phyloP scores from a whole-genome alignment of 2,329 filamentous ascomycete genomes.

The Cladophialophora yegresii region DNA sequence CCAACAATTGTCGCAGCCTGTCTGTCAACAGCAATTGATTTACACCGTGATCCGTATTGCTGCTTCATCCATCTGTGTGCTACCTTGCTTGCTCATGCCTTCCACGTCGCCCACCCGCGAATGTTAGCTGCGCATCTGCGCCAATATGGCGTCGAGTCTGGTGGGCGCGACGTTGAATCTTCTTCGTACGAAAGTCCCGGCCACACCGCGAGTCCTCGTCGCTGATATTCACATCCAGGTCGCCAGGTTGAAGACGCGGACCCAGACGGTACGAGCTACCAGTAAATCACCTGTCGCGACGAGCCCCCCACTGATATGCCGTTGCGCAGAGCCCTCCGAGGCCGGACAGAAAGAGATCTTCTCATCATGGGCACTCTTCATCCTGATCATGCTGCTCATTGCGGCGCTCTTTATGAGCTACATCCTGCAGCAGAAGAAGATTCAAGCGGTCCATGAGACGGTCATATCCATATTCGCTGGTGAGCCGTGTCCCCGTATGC shows the following conservation, averaged over 20 bases:
- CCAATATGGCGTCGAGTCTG: constrained; percentile 32
- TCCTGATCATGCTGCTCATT: constrained; percentile 91
- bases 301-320: constrained; percentile 8
- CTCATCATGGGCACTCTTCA: constrained; percentile 96
- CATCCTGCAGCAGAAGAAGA: constrained; percentile 91
- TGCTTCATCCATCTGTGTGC: not conserved
- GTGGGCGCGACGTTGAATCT: constrained; percentile 31
- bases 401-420: constrained; percentile 96
- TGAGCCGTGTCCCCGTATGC: constrained; percentile 43
- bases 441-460: constrained; percentile 96
- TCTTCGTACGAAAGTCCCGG: constrained; percentile 24
- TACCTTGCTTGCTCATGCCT: not conserved
- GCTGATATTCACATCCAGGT: constrained; percentile 23
- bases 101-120: constrained; percentile 8
- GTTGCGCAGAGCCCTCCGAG: constrained; percentile 64
- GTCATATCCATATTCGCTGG: constrained; percentile 97
- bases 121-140: constrained; percentile 25
- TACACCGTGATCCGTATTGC: not conserved
- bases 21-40: not conserved
- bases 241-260: constrained; percentile 33
- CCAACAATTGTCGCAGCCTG: constrained; percentile 3
- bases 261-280: constrained; percentile 28
- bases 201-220: not conserved
- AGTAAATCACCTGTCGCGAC: not conserved
- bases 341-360: constrained; percentile 90